Evolutionary conservation across 352 stramenopile genomes (phyloP), one percentile per base, ranked within the genome.

Genomic region (Pythium sukuiense): DNA sequence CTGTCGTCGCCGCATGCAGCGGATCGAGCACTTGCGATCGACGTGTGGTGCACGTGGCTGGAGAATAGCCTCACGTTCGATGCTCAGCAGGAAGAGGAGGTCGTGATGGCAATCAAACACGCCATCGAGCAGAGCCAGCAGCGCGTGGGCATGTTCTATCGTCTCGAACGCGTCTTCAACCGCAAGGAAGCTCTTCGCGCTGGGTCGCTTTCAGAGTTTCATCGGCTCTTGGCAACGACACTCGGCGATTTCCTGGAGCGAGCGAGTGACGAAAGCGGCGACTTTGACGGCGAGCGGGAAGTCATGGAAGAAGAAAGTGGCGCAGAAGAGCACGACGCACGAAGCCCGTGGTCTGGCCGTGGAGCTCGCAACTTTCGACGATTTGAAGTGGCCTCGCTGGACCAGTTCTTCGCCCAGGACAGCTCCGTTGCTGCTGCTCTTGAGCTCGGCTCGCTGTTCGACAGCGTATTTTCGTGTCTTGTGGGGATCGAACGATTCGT

Each of bases 21-120:
- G 3, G 73, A 91, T 49, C 79, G 88, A 60, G 63, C 78, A 24
- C 86, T 90, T 46, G 81, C 81, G 27, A 74, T 95, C 33, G 73
- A 87, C 13, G 67, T 92, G 37, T 93, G 84, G 86, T 92, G 86
- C 63, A 71, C 70, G 32, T 90, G 83, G 76, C 49, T 95, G 20
- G 72, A 89, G 14, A 57, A 71, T 2, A 55, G 48, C 0, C 57
- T 88, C 3, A 29, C 35, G 30, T 80, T 92, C 11, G 83, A 85
- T 61, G 72, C 77, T 8, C 71, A 80, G 41, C 83, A 94, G 72
- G 82, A 92, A 71, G 81, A 91, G 71, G 59, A 72, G 62, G 63
- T 60, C 0, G 54, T 72, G 12, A 35, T 68, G 5, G 65, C 65
- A 0, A 72, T 68, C 24, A 72, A 64, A 20, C 54, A 72, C 48